Base-by-base conservation (phyloP, 805 yeast genomes). In the Saccharomycopsis selenospora region DNA sequence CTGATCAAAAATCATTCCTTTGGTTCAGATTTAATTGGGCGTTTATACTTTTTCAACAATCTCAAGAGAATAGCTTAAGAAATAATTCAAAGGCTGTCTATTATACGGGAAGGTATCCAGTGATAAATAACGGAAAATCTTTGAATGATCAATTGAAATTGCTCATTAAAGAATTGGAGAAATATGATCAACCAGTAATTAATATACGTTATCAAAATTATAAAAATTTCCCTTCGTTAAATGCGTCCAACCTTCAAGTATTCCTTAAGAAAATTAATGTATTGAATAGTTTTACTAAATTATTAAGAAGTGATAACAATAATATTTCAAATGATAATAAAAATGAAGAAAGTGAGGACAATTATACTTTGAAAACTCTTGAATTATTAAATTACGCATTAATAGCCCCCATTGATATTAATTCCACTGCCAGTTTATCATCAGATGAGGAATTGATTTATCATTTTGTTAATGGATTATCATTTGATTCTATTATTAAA, bases 221-320 rank as follows among this genome's bases (percentile, higher is more conserved):
- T 55, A 66, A 70, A 1, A 66, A 72, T 48, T 76, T 90, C 13
- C 82, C 87, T 2, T 66, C 70, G 1, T 62, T 90, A 2, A 79
- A 73, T 38, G 45, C 62, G 1, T 65, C 69, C 0, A 68, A 75
- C 3, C 70, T 86, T 6, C 71, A 70, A 29, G 69, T 77, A 3
- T 90, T 87, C 56, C 66, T 80, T 17, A 81, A 90, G 1, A 85
- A 87, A 45, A 69, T 85, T 11, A 77, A 79, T 24, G 85, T 91
- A 0, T 75, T 88, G 40, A 67, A 82, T 0, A 72, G 80, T 10
- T 85, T 85, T 56, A 73, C 86, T 2, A 68, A 67, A 14, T 71
- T 80, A 6, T 67, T 79, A 33, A 60, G 59, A 27, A 56, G 59
- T 7, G 59, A 65, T 1, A 58, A 59, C 26, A 55, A 59, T 40